Conservation (phyloP, 2,329 filamentous ascomycete species). For the Fusarium sp. region DNA sequence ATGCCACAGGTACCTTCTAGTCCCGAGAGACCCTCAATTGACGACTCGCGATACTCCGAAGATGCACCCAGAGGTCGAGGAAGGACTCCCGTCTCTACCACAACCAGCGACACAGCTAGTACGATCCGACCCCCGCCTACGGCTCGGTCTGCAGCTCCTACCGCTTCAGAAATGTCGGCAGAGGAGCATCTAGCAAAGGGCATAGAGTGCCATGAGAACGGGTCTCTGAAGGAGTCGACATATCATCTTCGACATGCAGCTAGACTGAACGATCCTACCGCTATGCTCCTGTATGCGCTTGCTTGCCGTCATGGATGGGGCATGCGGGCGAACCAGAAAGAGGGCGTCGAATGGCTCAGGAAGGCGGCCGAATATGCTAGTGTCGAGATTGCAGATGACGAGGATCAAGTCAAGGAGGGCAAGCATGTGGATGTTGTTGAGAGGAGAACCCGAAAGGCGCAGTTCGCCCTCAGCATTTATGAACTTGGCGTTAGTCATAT, state of each 20-base stretch:
- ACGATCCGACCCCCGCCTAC: slow-evolving; percentile 58
- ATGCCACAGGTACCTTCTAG: slow-evolving; percentile 57
- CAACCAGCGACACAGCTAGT: slow-evolving; percentile 65
- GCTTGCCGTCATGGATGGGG: slow-evolving; percentile 98
- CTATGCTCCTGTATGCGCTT: slow-evolving; percentile 94
- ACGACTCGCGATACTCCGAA: slow-evolving; percentile 57
- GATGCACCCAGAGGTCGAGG: slow-evolving; percentile 61
- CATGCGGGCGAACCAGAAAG: slow-evolving; percentile 89
- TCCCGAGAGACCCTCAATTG: slow-evolving; percentile 57
- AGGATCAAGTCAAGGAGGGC: slow-evolving; percentile 71
- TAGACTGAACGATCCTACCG: slow-evolving; percentile 85
- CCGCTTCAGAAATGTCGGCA: slow-evolving; percentile 76
- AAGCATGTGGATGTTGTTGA: slow-evolving; percentile 74
- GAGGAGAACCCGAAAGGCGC: slow-evolving; percentile 85
- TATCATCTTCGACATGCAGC: slow-evolving; percentile 95
- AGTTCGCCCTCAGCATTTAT: slow-evolving; percentile 95
- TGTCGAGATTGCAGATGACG: slow-evolving; percentile 85
- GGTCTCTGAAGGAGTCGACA: slow-evolving; percentile 90
- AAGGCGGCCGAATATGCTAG: slow-evolving; percentile 89
- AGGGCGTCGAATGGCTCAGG: slow-evolving; percentile 91
- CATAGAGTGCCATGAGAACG: slow-evolving; percentile 88
- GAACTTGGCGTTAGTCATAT: slow-evolving; percentile 96
- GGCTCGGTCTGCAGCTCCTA: slow-evolving; percentile 60
- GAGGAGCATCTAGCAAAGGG: slow-evolving; percentile 93
- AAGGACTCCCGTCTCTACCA: slow-evolving; percentile 59